These are phyloP conservation scores for Pseudocercospora vitis DNA, from an alignment of 2,329 filamentous ascomycete genomes.

Conservation along the genomic window DNA sequence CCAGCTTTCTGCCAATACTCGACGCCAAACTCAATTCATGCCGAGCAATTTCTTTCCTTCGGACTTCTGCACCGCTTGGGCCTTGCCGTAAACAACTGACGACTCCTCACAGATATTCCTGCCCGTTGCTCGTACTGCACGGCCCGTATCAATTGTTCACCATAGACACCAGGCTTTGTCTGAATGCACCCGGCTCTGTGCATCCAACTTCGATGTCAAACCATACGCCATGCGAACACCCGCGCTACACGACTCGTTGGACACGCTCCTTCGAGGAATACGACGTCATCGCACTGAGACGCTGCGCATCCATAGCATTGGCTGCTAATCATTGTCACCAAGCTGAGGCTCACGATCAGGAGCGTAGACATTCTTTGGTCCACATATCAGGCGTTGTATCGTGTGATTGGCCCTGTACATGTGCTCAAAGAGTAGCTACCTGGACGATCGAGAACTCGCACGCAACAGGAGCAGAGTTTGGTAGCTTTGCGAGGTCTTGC, in stretches of 20 bases:
- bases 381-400: too few relatives aligned
- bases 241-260: slow-evolving; percentile 1
- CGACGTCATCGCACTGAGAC: slow-evolving; percentile 1
- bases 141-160: neutral
- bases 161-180: too few relatives aligned
- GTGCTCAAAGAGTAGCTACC: too few relatives aligned
- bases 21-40: neutral
- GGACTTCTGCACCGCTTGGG: neutral
- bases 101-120: neutral
- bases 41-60: neutral
- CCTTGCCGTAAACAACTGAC: neutral
- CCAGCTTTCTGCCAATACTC: neutral
- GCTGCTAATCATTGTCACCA: neutral
- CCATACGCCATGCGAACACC: neutral
- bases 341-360: too few relatives aligned
- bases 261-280: neutral
- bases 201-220: neutral
- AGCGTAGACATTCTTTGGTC: too few relatives aligned
- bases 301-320: neutral
- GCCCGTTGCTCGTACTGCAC: neutral
- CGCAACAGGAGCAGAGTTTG: too few relatives aligned
- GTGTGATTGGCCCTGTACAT: too few relatives aligned
- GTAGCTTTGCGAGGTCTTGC: too few relatives aligned
- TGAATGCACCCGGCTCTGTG: neutral
- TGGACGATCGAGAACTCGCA: too few relatives aligned